Percentiles rank a stretch among this genome's conserved stretches.
phyloP scores from a whole-genome alignment of 768 basidiomycete genomes.

The Russula vinacea region DNA sequence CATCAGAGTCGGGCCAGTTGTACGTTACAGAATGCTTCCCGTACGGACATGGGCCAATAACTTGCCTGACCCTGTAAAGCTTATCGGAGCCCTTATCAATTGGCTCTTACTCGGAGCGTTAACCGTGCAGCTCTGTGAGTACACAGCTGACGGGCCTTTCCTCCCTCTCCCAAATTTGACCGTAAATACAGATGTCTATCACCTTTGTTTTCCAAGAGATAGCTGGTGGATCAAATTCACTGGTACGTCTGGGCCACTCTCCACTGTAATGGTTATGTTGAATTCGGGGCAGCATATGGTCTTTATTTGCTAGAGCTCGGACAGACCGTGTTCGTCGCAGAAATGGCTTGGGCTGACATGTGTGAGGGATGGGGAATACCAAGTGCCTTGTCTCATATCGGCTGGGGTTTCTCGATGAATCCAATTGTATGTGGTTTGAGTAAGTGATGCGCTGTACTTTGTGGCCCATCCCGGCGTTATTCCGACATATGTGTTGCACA shows the following conservation, averaged over 20 bases:
- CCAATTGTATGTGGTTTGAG: not conserved
- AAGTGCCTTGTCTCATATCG: not conserved
- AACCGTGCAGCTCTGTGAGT: conserved; percentile 16
- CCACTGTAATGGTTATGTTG: not conserved
- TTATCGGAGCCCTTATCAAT: conserved; percentile 5
- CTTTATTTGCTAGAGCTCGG: conserved; percentile 14
- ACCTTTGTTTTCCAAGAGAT: not conserved
- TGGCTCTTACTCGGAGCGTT: conserved; percentile 14
- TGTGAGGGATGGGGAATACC: conserved; percentile 15
- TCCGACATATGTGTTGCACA: no score
- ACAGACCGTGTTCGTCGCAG: not conserved
- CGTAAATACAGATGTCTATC: conserved; percentile 4
- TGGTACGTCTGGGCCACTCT: not conserved
- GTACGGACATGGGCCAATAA: not conserved
- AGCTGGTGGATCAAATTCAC: not conserved
- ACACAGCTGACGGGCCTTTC: not conserved
- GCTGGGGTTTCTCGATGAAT: conserved; percentile 3
- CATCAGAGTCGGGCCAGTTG: conserved; percentile 9
- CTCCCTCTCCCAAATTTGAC: not conserved
- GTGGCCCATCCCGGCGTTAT: not conserved
- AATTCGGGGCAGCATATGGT: conserved; percentile 9
- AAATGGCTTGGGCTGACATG: not conserved
- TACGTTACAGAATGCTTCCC: not conserved
- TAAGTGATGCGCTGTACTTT: not conserved
- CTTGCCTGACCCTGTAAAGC: not conserved